Percentiles rank a stretch among this genome's conserved stretches.
phyloP scores from a whole-genome alignment of 1,284 basidiomycete genomes.

The Polyporus tsugae region DNA sequence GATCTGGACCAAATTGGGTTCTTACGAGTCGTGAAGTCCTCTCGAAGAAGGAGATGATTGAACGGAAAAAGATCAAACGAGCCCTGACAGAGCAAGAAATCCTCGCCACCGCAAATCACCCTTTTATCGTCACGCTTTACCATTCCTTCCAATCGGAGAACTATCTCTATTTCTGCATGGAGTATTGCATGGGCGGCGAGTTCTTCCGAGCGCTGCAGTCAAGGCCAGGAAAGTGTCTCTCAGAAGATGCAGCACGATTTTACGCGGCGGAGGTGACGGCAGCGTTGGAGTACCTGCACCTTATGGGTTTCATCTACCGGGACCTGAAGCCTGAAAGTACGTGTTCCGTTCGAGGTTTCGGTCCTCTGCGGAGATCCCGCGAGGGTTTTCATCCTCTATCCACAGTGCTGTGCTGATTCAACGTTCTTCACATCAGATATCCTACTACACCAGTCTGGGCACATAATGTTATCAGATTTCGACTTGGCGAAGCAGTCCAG shows the following conservation, averaged over 20 bases:
- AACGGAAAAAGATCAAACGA: slow-evolving; percentile 97
- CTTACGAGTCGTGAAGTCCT: slow-evolving; percentile 64
- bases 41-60: slow-evolving; percentile 98
- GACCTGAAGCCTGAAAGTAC: slow-evolving; percentile 99
- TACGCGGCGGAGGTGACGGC: slow-evolving; percentile 99
- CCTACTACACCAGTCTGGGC: slow-evolving; percentile 96
- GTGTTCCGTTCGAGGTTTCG: slow-evolving; percentile 44
- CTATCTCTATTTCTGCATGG: slow-evolving; percentile 98
- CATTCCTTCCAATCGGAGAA: slow-evolving; percentile 99
- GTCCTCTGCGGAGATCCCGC: slow-evolving; percentile 22
- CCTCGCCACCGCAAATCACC: slow-evolving; percentile 94
- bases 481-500: slow-evolving; percentile 97
- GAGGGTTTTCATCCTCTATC: slow-evolving; percentile 16
- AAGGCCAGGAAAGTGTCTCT: slow-evolving; percentile 93
- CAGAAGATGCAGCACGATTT: slow-evolving; percentile 95
- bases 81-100: slow-evolving; percentile 98
- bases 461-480: slow-evolving; percentile 99
- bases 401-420: slow-evolving; percentile 23
- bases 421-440: slow-evolving; percentile 72
- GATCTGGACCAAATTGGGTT: slow-evolving; percentile 11
- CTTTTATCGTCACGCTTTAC: slow-evolving; percentile 97
- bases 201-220: slow-evolving; percentile 98
- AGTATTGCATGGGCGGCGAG: slow-evolving; percentile 99
- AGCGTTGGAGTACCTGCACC: slow-evolving; percentile 96
- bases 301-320: slow-evolving; percentile 99